These are phyloP conservation scores for Calonectria hongkongensis DNA, from an alignment of 2,329 filamentous ascomycete species.

Conservation along the genomic window DNA sequence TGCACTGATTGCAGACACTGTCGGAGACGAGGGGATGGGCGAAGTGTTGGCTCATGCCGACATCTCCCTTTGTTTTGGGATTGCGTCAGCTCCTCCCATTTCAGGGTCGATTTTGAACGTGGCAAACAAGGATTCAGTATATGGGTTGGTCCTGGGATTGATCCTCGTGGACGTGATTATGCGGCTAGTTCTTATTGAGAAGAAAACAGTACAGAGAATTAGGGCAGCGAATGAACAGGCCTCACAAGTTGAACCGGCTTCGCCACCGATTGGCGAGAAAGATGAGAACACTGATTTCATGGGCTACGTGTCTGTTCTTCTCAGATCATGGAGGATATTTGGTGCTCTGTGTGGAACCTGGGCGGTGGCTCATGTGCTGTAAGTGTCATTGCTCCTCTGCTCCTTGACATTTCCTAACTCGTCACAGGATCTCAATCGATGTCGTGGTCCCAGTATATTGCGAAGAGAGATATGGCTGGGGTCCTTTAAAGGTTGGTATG, in stretches of 20 bases:
- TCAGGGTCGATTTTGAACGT: conserved; percentile 25
- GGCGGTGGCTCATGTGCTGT: conserved; percentile 43
- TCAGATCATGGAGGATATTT: conserved; percentile 42
- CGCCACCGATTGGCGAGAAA: neutral
- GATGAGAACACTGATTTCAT: neutral
- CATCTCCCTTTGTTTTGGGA: conserved; percentile 39
- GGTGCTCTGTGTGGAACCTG: conserved; percentile 40
- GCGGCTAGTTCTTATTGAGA: conserved; percentile 40
- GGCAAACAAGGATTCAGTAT: conserved; percentile 36
- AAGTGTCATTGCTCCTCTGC: neutral
- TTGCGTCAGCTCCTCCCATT: conserved; percentile 36
- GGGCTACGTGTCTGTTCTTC: conserved; percentile 30
- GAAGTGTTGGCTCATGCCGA: conserved; percentile 35
- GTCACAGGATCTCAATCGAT: conserved; percentile 38
- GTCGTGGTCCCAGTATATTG: conserved; percentile 38
- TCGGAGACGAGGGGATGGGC: conserved; percentile 30
- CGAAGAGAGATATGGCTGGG: conserved; percentile 34
- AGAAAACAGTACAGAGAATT: conserved; percentile 12
- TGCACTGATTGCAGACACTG: conserved; percentile 40
- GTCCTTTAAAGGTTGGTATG: conserved; percentile 22
- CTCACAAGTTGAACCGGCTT: neutral
- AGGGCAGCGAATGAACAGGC: neutral
- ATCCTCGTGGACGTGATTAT: conserved; percentile 39
- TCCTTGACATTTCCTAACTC: neutral
- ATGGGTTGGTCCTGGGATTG: conserved; percentile 34